A percentile compares a stretch with the other conserved stretches of the same genome.
phyloP scores from a whole-genome alignment of 2,329 filamentous ascomycete genomes.

The Hymenoscyphus occultus region DNA sequence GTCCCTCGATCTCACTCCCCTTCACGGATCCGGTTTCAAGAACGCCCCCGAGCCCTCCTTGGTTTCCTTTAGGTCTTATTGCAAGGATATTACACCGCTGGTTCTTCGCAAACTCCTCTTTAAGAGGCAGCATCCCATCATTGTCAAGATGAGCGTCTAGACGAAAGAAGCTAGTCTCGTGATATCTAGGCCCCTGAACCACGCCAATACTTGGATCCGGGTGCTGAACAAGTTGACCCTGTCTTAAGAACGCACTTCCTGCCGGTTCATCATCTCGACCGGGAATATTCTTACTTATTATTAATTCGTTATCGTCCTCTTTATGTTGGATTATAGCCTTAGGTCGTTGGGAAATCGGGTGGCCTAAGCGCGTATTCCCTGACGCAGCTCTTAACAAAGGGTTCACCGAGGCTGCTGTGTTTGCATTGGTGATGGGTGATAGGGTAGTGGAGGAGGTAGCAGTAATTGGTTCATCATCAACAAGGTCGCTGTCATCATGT shows the following conservation, averaged over 20 bases:
- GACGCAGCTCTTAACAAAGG: neutral
- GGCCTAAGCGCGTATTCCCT: neutral
- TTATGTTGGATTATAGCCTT: constrained; percentile 7
- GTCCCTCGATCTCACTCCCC: neutral
- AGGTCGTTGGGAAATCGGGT: neutral
- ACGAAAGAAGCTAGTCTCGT: constrained; percentile 45
- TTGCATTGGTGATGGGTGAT: neutral
- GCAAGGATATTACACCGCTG: constrained; percentile 41
- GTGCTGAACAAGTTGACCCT: constrained; percentile 42
- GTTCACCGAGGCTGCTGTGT: neutral
- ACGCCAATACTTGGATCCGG: constrained; percentile 50
- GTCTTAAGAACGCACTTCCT: constrained; percentile 39
- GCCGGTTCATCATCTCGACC: constrained; percentile 16
- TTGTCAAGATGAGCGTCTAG: constrained; percentile 47
- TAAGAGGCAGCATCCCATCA: constrained; percentile 44
- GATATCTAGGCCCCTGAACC: constrained; percentile 54
- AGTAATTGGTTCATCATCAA: constrained; percentile 9
- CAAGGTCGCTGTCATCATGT: constrained; percentile 42
- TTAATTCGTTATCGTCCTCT: neutral
- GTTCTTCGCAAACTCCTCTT: constrained; percentile 42
- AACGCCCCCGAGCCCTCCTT: neutral
- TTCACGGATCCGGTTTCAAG: neutral
- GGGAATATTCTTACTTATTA: neutral
- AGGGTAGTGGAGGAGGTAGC: neutral
- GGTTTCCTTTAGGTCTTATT: neutral